These are phyloP conservation scores for Cladosporium velox DNA, from an alignment of 2,329 filamentous ascomycete genomes.

Conservation along the genomic window DNA sequence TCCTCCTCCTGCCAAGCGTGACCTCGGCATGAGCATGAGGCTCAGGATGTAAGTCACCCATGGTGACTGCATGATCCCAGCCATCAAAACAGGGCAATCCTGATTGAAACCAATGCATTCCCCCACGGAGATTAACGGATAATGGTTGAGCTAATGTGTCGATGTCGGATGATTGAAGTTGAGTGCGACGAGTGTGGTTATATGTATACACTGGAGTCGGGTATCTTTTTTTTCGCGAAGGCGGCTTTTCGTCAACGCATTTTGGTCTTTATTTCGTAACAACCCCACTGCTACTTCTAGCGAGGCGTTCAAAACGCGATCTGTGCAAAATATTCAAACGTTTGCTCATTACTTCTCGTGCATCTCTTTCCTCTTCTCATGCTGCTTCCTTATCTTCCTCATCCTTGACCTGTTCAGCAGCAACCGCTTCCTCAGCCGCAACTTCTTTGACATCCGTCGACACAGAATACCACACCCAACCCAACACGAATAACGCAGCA, in stretches of 20 bases:
- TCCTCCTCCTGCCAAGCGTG: constrained; percentile 18
- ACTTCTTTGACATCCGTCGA: constrained; percentile 13
- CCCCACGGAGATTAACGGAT: neutral
- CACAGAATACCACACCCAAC: constrained; percentile 5
- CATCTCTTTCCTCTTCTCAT: neutral
- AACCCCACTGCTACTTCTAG: constrained; percentile 10
- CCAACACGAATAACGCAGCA: neutral
- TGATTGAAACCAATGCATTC: neutral
- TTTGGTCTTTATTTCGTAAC: constrained; percentile 10
- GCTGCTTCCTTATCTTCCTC: neutral
- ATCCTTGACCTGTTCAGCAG: constrained; percentile 2
- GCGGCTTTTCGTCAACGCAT: constrained; percentile 2
- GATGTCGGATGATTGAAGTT: neutral
- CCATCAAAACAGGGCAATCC: neutral
- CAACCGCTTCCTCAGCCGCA: constrained; percentile 13
- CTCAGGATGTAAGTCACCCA: constrained; percentile 12
- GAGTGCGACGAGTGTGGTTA: neutral
- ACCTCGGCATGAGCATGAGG: constrained; percentile 12
- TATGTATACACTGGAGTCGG: constrained; percentile 9
- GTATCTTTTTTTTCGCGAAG: neutral
- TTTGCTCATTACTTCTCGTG: neutral
- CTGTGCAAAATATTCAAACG: constrained; percentile 18
- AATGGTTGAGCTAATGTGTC: constrained; percentile 17
- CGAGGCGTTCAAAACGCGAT: neutral
- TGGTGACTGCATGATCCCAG: neutral